Evolutionary conservation across 1,139 yeast genomes (phyloP), one percentile per base, ranked within the genome.

Genomic region (Kodamaea sp.): DNA sequence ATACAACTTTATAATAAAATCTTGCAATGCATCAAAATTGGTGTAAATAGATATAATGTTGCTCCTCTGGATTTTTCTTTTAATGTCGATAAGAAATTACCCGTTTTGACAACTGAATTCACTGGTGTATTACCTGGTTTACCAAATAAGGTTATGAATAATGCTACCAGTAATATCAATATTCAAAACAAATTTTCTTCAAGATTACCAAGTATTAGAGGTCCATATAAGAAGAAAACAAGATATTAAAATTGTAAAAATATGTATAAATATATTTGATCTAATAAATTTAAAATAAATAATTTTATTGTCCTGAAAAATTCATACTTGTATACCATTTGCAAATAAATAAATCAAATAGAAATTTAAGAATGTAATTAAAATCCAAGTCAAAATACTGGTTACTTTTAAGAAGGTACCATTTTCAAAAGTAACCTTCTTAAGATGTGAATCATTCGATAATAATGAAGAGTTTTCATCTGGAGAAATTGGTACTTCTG

Each of bases 61-160:
- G 43, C 49, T 5, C 63, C 67, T 7, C 50, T 52, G 11, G 54
- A 55, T 12, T 52, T 75, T 27, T 63, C 75, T 8, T 46, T 60
- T 29, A 54, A 58, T 32, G 58, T 69, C 39, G 68, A 73, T 47
- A 58, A 67, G 35, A 70, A 62, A 39, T 53, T 89, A 32, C 95
- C 96, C 0, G 84, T 85, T 1, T 69, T 85, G 41, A 79, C 81
- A 54, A 76, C 82, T 12, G 87, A 84, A 49, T 89, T 85, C 53
- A 68, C 76, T 32, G 97, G 97, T 39, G 75, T 84, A 1, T 71
- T 89, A 53, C 97, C 96, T 1, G 88, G 88, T 0, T 67, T 74
- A 40, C 65, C 38, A 56, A 62, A 44, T 25, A 45, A 45, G 34
- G 37, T 29, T 24, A 35, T 31, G 43, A 15, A 32, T 38, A 25